Base-by-base conservation (phyloP, 164 flowering plant genomes). In the Taxillus chinensis region DNA sequence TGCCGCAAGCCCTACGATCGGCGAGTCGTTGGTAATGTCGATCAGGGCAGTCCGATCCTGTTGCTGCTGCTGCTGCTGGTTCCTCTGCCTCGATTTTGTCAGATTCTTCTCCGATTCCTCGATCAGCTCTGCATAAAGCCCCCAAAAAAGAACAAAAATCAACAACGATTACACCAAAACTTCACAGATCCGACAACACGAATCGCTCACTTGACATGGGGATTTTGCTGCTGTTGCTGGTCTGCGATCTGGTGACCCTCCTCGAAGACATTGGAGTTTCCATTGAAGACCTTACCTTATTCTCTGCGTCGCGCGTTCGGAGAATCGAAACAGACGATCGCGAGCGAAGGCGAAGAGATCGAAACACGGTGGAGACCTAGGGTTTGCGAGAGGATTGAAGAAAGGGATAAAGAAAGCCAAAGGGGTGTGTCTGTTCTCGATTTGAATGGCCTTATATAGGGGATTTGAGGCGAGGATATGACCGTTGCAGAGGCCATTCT, bases 21-120 rank as follows among this genome's bases (percentile, higher is more conserved):
- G 98, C 0, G 98, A 92, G 71, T 86, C 96, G 39, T 92, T 92
- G 0, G 96, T 79, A 46, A 92, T 84, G 41, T 90, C 98, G 15
- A 84, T 45, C 13, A 92, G 78, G 0, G 82, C 91, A 3, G 78
- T 74, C 45, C 86, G 75, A 8, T 84, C 87, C 65, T 80, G 73
- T 40, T 67, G 69, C 15, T 49, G 65, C 55, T 76, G 39, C 38
- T 55, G 39, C 10, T 57, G 41, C 11, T 57, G 59, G 2, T 59
- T 77, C 62, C 80, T 79, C 49, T 77, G 69, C 63, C 81, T 77
- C 48, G 86, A 75, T 60, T 77, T 77, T 8, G 73, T 41, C n/a
- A 61, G n/a, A 11, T 27, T 55, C 69, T 67, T 83, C n/a, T 79
- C 89, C 4, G 79, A 62, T 41, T 82, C 95, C 54, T 82, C 88